These are phyloP conservation scores for Cercophora scortea DNA, from an alignment of 495 filamentous ascomycete genomes.

Conservation along the genomic window DNA sequence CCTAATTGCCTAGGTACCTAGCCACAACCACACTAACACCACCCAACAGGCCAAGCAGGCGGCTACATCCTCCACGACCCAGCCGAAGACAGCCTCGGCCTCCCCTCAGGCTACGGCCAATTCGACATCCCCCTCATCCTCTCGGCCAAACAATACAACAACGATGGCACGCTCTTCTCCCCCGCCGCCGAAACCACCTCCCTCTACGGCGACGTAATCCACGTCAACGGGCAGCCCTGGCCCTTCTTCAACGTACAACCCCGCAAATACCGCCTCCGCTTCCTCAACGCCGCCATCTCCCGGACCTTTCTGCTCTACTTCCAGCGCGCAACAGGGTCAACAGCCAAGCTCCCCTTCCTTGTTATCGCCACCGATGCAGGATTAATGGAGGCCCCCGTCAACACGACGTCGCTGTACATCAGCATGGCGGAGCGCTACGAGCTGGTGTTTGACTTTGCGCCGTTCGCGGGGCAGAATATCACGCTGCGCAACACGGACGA, in stretches of 20 bases:
- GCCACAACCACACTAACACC: no score
- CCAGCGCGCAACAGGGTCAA: slow-evolving; percentile 9
- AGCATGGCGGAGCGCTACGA: slow-evolving; percentile 51
- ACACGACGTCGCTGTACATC: slow-evolving; percentile 29
- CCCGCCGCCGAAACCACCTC: slow-evolving; percentile 29
- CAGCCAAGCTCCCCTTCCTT: slow-evolving; percentile 31
- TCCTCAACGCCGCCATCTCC: slow-evolving; percentile 42
- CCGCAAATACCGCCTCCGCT: slow-evolving; percentile 48
- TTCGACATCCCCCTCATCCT: slow-evolving; percentile 47
- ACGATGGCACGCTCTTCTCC: slow-evolving; percentile 37
- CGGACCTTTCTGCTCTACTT: slow-evolving; percentile 43
- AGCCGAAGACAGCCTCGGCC: slow-evolving; percentile 33
- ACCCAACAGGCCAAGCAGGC: slow-evolving; percentile 33
- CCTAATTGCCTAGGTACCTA: no score
- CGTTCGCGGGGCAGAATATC: slow-evolving; percentile 39
- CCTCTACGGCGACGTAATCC: slow-evolving; percentile 47
- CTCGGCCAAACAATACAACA: slow-evolving; percentile 40
- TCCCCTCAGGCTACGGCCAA: slow-evolving; percentile 38
- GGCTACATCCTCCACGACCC: slow-evolving; percentile 34
- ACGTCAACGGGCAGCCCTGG: slow-evolving; percentile 52
- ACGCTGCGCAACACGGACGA: slow-evolving; percentile 36
- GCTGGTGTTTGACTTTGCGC: slow-evolving; percentile 44
- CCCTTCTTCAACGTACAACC: slow-evolving; percentile 48
- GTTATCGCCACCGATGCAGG: slow-evolving; percentile 48
- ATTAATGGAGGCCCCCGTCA: slow-evolving; percentile 29